These are phyloP conservation scores for Candida nanaspora DNA, from an alignment of 805 yeast species.

Conservation along the genomic window DNA sequence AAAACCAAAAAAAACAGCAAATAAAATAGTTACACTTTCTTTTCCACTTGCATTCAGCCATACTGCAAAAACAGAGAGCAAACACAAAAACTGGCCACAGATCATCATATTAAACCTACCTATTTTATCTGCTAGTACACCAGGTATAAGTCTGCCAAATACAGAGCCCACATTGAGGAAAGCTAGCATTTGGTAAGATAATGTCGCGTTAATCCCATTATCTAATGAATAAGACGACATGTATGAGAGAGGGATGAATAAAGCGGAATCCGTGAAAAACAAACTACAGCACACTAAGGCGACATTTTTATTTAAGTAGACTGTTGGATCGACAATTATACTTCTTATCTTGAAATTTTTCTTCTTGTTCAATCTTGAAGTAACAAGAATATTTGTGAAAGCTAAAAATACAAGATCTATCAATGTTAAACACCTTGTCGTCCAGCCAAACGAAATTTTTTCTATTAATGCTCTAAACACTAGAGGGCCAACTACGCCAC, in stretches of 20 bases:
- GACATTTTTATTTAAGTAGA: background rate
- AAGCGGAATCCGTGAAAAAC: slow-evolving; percentile 28
- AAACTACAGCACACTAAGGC: slow-evolving; percentile 23
- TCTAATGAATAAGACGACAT: slow-evolving; percentile 32
- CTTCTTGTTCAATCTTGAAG: background rate
- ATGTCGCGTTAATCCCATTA: slow-evolving; percentile 29
- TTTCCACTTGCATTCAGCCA: slow-evolving; percentile 32
- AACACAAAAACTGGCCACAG: slow-evolving; percentile 24
- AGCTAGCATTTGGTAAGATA: slow-evolving; percentile 28
- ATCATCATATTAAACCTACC: slow-evolving; percentile 33
- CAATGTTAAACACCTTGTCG: slow-evolving; percentile 23
- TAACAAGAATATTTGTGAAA: background rate
- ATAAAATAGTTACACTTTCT: slow-evolving; percentile 23
- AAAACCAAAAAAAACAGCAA: slow-evolving; percentile 29
- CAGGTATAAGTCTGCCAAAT: slow-evolving; percentile 30
- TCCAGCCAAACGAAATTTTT: slow-evolving; percentile 30
- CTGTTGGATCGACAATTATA: background rate
- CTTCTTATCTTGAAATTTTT: background rate
- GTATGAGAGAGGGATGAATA: slow-evolving; percentile 29
- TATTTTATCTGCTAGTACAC: slow-evolving; percentile 25
- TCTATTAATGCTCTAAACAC: slow-evolving; percentile 26
- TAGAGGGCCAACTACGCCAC: slow-evolving; percentile 33
- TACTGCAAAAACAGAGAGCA: slow-evolving; percentile 21
- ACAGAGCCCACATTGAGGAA: slow-evolving; percentile 24
- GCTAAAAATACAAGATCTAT: background rate